Conservation (phyloP, 2,329 filamentous ascomycete species). For the Scedosporium minutisporum region DNA sequence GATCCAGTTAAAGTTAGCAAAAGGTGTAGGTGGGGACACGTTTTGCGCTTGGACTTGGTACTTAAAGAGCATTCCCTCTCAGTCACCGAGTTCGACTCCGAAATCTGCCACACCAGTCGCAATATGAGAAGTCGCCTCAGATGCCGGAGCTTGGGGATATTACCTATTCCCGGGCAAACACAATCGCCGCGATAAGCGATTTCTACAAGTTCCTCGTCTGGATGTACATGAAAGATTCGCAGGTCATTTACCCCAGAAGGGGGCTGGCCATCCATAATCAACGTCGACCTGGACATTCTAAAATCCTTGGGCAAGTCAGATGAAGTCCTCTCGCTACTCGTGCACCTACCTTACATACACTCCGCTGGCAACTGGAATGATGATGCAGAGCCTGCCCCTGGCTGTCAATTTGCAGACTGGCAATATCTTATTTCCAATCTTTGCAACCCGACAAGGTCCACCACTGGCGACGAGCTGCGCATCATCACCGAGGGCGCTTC, state of each 20-base stretch:
- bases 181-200: conserved; percentile 14
- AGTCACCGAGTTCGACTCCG: no score
- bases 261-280: conserved; percentile 19
- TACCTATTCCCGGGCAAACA: background rate
- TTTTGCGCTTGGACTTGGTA: no score
- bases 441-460: no score
- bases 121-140: no score
- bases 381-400: background rate
- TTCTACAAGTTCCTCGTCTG: conserved; percentile 19
- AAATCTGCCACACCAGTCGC: no score
- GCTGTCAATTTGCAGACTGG: background rate
- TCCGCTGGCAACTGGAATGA: background rate
- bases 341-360: conserved; percentile 18
- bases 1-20: no score
- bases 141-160: background rate
- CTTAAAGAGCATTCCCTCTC: no score
- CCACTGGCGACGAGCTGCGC: background rate
- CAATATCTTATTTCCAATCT: no score
- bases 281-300: background rate
- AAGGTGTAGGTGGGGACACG: no score
- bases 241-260: conserved; percentile 15
- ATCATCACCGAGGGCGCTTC: conserved; percentile 5
- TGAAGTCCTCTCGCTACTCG: conserved; percentile 19
- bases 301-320: conserved; percentile 16
- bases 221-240: conserved; percentile 16